These are phyloP conservation scores for Fomitopsis serialis DNA, from an alignment of 768 basidiomycete species.

Conservation along the genomic window DNA sequence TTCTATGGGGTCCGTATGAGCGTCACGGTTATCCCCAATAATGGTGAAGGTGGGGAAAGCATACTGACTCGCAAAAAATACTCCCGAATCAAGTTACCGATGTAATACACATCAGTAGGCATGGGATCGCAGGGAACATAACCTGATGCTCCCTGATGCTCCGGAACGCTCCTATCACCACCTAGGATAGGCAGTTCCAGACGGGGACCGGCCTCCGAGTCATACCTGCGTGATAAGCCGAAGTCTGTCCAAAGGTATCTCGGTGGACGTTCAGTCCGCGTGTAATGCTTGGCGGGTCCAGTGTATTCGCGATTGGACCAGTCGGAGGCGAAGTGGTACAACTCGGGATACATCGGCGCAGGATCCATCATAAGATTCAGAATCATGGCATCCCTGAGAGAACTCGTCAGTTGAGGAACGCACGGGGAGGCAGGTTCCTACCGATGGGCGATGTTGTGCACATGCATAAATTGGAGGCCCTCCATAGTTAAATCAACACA, in stretches of 20 bases:
- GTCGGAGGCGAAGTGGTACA: constrained; percentile 7
- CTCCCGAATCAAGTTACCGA: no score
- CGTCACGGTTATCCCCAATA: no score
- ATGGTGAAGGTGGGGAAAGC: no score
- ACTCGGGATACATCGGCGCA: constrained; percentile 11
- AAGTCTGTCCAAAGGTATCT: no score
- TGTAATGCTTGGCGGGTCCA: background rate
- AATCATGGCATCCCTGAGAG: constrained; percentile 4
- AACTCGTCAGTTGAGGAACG: background rate
- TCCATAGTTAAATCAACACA: constrained; percentile 4
- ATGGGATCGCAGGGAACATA: constrained; percentile 12
- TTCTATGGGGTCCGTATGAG: no score
- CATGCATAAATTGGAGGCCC: constrained; percentile 33
- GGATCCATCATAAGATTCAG: constrained; percentile 15
- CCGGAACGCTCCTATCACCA: constrained; percentile 15
- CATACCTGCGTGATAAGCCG: constrained; percentile 7
- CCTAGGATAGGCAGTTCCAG: constrained; percentile 8
- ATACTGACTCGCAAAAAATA: no score
- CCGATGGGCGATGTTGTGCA: constrained; percentile 30
- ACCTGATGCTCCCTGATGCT: constrained; percentile 3
- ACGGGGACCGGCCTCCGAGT: constrained; percentile 4
- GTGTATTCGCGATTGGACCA: constrained; percentile 1
- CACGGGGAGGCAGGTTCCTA: constrained; percentile 3
- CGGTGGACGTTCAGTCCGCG: no score
- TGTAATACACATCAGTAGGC: constrained; percentile 14